These are phyloP conservation scores for Rosa hybrid DNA, from an alignment of 331 rosid genomes.

Conservation along the genomic window DNA sequence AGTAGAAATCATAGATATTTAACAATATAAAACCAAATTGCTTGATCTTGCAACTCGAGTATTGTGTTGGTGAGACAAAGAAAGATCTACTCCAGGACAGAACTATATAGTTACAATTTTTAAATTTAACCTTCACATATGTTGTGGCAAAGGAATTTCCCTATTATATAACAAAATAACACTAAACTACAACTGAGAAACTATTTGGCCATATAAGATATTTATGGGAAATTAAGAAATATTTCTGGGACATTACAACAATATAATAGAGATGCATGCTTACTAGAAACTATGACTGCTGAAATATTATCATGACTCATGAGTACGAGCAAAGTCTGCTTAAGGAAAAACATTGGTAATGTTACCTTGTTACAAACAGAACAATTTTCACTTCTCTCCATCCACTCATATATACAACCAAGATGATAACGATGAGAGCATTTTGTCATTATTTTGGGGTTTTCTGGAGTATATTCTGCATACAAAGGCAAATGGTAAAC, in stretches of 20 bases:
- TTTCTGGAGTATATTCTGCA: slow-evolving; percentile 86
- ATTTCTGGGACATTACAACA: no score
- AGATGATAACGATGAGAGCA: no score
- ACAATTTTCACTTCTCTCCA: no score
- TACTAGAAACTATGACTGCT: no score
- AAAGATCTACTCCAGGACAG: not conserved
- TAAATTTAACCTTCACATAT: not conserved
- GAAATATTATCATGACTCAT: no score
- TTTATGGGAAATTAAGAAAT: not conserved
- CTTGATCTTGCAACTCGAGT: not conserved
- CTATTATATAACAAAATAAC: slow-evolving; percentile 4
- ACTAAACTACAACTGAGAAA: not conserved
- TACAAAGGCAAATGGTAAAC: slow-evolving; percentile 12
- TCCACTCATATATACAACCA: no score
- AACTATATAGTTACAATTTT: not conserved
- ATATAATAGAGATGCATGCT: no score
- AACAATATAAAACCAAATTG: not conserved
- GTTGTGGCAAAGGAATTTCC: not conserved
- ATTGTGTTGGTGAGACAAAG: not conserved
- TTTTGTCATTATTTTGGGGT: slow-evolving; percentile 50
- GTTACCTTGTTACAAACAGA: no score
- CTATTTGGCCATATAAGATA: not conserved
- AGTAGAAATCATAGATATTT: not conserved
- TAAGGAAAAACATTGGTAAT: no score
- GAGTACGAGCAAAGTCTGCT: no score